Evolutionary conservation across 805 yeast genomes (phyloP).

Genomic region (Myxozyma monticola): DNA sequence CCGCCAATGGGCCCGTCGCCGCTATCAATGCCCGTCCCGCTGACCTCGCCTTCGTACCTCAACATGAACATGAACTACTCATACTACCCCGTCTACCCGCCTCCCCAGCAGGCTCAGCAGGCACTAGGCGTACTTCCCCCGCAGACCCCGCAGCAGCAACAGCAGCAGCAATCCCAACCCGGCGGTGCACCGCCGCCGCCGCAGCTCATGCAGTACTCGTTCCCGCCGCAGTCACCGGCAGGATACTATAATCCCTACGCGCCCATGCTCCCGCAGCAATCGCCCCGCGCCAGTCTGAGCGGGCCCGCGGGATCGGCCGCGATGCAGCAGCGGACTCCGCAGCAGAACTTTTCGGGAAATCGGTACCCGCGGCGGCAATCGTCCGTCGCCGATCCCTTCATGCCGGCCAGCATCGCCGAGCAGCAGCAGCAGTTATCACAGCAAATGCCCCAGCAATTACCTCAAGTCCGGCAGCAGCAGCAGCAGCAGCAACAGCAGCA

Average conservation of each 20-base stretch:
- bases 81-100: slow-evolving; percentile 1
- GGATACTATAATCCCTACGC: background rate
- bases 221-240: slow-evolving; percentile 4
- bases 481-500: slow-evolving; percentile 2
- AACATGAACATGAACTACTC: background rate
- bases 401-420: background rate
- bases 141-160: slow-evolving; percentile 1
- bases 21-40: background rate
- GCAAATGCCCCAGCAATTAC: background rate
- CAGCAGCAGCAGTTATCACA: slow-evolving; percentile 3
- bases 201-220: background rate
- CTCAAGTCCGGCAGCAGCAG: slow-evolving; percentile 2
- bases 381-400: slow-evolving; percentile 1
- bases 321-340: background rate
- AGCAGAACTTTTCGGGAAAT: no score
- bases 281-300: slow-evolving; percentile 3
- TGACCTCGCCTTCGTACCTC: background rate
- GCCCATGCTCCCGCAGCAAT: slow-evolving; percentile 3
- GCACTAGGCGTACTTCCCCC: background rate
- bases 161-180: background rate
- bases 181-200: background rate
- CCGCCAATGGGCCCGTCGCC: background rate
- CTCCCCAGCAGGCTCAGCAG: no score
- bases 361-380: slow-evolving; percentile 10
- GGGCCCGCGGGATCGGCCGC: slow-evolving; percentile 1